Evolutionary conservation across 495 filamentous ascomycete genomes (phyloP).

Genomic region (Podospora pseudocomata): DNA sequence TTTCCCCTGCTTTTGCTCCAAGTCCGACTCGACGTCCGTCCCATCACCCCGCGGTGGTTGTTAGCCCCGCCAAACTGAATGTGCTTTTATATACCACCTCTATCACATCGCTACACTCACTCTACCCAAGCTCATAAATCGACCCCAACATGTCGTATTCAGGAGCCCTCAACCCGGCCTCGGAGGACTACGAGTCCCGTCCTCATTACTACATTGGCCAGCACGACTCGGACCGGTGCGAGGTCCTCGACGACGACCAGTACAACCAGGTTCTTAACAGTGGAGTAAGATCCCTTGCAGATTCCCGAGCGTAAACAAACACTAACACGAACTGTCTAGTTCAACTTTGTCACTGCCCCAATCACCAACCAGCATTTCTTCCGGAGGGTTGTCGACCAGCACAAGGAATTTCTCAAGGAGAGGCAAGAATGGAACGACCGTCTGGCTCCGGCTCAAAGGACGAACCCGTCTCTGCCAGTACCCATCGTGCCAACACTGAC

Average conservation of each 20-base stretch:
- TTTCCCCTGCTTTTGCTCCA: not conserved
- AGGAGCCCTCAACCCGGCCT: conserved; percentile 43
- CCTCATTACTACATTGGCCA: conserved; percentile 78
- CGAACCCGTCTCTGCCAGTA: conserved; percentile 37
- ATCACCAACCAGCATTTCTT: conserved; percentile 85
- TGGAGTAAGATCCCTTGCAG: conserved; percentile 46
- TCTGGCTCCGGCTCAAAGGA: conserved; percentile 19
- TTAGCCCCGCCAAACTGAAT: not conserved
- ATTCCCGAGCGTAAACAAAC: not conserved
- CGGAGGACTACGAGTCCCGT: conserved; percentile 43
- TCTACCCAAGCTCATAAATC: not conserved
- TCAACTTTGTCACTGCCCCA: conserved; percentile 86
- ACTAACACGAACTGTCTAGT: conserved; percentile 48
- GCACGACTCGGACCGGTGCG: conserved; percentile 65
- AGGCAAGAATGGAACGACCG: conserved; percentile 25
- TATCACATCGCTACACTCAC: too few relatives aligned
- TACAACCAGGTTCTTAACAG: conserved; percentile 64
- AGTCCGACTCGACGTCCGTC: not conserved
- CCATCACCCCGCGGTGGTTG: conserved; percentile 1
- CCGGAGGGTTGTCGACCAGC: conserved; percentile 62
- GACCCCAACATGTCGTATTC: conserved; percentile 23
- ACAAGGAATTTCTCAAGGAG: conserved; percentile 53
- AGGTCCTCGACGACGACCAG: conserved; percentile 58
- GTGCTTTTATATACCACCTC: too few relatives aligned
- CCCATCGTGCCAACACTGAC: conserved; percentile 67